Evolutionary conservation across 2,329 filamentous ascomycete species (phyloP), one percentile per base, ranked within the genome.

Genomic region (Rachicladosporium sp.): DNA sequence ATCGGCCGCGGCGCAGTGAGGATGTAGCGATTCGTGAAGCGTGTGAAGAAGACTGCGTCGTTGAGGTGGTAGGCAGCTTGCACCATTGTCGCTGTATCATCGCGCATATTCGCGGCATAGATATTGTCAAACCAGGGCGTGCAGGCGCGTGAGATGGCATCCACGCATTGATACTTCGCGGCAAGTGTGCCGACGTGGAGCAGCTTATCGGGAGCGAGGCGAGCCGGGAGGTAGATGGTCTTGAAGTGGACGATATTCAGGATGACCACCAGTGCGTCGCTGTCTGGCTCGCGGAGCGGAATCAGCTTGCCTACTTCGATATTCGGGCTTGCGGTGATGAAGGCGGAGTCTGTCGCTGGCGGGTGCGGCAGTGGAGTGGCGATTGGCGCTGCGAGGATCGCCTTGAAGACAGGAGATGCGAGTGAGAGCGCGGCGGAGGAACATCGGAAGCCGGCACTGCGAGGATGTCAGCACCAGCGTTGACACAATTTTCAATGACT

Each of bases 121-220:
- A 57, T 43, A 30, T 48, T 40, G 45, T 56, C 54, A 43, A 57
- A 48, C 53, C 53, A 56, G 6, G 36, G 36, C 1, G 42, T 37
- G 7, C 49, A 46, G 7, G 49, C 47, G 27, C 53, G 45, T 5
- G 43, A 40, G 33, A 49, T 46, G 9, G 52, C 51, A 6, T 45
- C 29, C 11, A 47, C 33, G 40, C 52, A 55, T 12, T 50, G 40
- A 45, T 51, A 52, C 33, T 48, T 51, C 7, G 43, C 38, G 11
- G 45, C 48, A 3, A 44, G 34, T 10, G 38, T 33, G 38, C 50
- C 48, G 38, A 54, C 45, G 29, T 45, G 46, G 32, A 43, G 37
- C 8, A 57, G 48, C 3, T 38, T 27, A 4, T 50, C 45, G 9
- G 50, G 40, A 2, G 42, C 31, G 9, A 57, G 36, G 30, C 49